Evolutionary conservation across 345 rosid species (phyloP).

Genomic region (Durio zibethinus): DNA sequence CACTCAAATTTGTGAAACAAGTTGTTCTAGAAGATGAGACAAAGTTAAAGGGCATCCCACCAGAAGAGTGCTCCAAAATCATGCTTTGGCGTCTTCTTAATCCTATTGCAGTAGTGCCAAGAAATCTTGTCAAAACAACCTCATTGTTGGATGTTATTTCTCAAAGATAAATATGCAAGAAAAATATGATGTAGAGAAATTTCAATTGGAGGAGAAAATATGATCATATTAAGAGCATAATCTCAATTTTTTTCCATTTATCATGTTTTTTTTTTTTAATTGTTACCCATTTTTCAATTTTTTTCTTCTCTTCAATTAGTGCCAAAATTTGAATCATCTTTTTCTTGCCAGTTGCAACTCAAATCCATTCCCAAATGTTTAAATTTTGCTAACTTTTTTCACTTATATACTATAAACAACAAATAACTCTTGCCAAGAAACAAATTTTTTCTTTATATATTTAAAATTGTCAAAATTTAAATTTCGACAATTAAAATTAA

Average conservation of each 20-base stretch:
- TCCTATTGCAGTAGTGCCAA: slow-evolving; percentile 20
- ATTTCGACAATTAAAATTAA: too few relatives aligned
- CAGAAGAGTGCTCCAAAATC: slow-evolving; percentile 73
- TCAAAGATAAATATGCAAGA: neutral
- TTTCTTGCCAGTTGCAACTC: neutral
- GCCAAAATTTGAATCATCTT: neutral
- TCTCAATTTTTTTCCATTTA: neutral
- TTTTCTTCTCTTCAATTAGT: neutral
- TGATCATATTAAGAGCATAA: neutral
- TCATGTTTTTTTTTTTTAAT: neutral
- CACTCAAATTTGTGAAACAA: slow-evolving; percentile 79
- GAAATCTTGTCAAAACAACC: neutral
- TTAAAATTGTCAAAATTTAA: too few relatives aligned
- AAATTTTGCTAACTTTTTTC: neutral
- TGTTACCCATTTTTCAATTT: neutral
- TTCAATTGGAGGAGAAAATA: neutral
- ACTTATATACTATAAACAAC: neutral
- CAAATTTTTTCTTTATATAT: too few relatives aligned
- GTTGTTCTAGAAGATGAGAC: slow-evolving; percentile 78
- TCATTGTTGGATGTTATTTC: neutral
- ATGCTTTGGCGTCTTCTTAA: slow-evolving; percentile 77
- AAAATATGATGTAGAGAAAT: neutral
- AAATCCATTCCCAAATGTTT: too few relatives aligned
- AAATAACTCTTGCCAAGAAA: neutral
- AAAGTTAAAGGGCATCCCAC: slow-evolving; percentile 68